Evolutionary conservation across 176 grass and related monocot species (phyloP), one percentile per base, ranked within the genome.

Genomic region (Carex myosuroides): DNA sequence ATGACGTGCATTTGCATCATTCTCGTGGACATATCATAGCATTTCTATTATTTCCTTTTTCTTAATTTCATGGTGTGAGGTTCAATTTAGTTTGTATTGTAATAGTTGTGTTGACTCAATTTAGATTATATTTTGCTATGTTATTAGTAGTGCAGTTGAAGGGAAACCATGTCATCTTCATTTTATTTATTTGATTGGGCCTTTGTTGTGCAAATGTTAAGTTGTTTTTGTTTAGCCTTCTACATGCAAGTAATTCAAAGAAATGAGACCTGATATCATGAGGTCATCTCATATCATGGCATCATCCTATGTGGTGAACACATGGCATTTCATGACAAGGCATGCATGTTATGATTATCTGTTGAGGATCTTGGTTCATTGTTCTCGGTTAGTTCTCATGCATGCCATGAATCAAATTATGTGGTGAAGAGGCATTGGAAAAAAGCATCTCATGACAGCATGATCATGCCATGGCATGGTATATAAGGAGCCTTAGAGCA

Each of bases 281-380:
- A 55, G 72, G 50, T 78, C 73, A 67, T 75, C 89, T 90, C 86
- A 95, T 95, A 82, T 82, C 90, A 92, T 91, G 90, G 69, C 93
- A 93, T 96, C 46, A 84, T 91, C 81, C 83, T 63, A 61, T 85
- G 63, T 82, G 70, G 61, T 82, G 80, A 85, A 75, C 46, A 75
- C 26, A 75, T 7, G 70, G 52, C 46, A 78, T 78, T 29, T 30
- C 73, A 78, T 57, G 24, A 57, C 52, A 78, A 26, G 71, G 73
- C 26, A 78, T 78, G 73, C 73, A 78, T 78, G 22, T 5, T 57
- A 33, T 78, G 37, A 13, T 78, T 46, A 75, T 75, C 29, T 75
- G 42, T 75, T 75, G 71, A 75, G 71, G 71, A 75, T 75, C 48
- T 50, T 54, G 46, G 71, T 75, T 46, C 71, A 75, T 75, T 53